Percentiles rank a stretch among this genome's conserved stretches.
phyloP scores from a whole-genome alignment of 805 yeast species.

The Ogataea pignaliae region DNA sequence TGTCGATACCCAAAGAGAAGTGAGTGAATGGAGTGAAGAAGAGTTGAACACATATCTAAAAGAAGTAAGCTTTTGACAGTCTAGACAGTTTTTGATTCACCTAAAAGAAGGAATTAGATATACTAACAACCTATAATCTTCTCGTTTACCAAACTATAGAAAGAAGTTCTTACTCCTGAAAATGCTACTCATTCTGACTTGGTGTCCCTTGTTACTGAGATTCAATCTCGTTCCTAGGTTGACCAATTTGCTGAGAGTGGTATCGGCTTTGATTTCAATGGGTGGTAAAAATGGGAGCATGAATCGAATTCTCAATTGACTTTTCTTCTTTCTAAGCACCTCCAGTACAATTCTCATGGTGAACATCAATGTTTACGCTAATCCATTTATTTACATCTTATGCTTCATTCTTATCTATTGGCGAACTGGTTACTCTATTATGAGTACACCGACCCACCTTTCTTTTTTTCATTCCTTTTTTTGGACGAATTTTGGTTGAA shows the following conservation, averaged over 20 bases:
- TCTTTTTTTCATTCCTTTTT: no score
- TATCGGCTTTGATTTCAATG: not conserved
- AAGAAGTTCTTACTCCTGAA: constrained; percentile 43
- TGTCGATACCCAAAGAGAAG: constrained; percentile 1
- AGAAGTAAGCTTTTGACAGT: constrained; percentile 33
- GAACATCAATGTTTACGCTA: no score
- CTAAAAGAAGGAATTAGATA: not conserved
- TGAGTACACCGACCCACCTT: no score
- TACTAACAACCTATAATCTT: constrained; percentile 8
- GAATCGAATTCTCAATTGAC: no score
- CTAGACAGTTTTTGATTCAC: not conserved
- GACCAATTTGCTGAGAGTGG: not conserved
- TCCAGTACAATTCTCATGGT: no score
- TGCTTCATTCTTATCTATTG: no score
- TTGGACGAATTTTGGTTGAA: no score
- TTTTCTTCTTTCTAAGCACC: no score
- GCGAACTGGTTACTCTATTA: no score
- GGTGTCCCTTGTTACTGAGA: constrained; percentile 43
- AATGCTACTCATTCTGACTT: constrained; percentile 42
- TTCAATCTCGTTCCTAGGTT: constrained; percentile 25
- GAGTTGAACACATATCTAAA: constrained; percentile 34
- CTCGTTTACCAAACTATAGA: constrained; percentile 24
- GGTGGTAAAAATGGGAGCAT: not conserved
- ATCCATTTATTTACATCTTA: no score
- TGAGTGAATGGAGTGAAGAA: constrained; percentile 31